Evolutionary conservation across 768 basidiomycete genomes (phyloP), one percentile per base, ranked within the genome.

Genomic region (Jaapia argillacea): DNA sequence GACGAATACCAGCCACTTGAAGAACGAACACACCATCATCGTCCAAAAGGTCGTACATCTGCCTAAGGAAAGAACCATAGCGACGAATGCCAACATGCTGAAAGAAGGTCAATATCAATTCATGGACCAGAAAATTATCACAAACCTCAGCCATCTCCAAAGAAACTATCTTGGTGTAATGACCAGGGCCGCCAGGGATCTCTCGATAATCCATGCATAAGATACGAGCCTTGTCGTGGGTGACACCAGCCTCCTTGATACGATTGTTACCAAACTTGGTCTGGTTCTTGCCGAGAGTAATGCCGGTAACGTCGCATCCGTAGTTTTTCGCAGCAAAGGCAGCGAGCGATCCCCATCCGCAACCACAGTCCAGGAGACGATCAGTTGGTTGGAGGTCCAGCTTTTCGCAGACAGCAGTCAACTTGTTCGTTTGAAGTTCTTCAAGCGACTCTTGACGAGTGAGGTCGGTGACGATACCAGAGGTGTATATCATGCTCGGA

Each of bases 241-340:
- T 57, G 40, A 58, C 59, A 24, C 60, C 58, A 52, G 96, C 97
- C 46, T 75, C 68, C 28, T 68, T 71, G 54, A 99, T 88, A 42
- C 96, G 75, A 6, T 90, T 75, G 51, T 85, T 94, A 31, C 93
- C 93, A 50, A 98, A 99, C 48, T 79, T 77, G 47, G 92, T 79
- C 64, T 98, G 94, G 55, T 97, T 89, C 61, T 79, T 76, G 24
- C 74, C 84, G 24, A 99, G 80, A 1, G 96, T 99, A 47, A 98
- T 82, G 56, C 96, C 96, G 22, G 94, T 98, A 40, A 83, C 90
- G 57, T 97, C 92, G 50, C 88, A 93, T n/a, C 71, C 85, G 58
- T 83, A 98, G 70, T 99, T 99, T 69, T 97, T 98, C 24, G 89
- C 85, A 36, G 96, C 96, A 54, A 91, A 94, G 1, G 94, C 83